Evolutionary conservation across 495 filamentous ascomycete genomes (phyloP), one percentile per base, ranked within the genome.

Genomic region (Penicillium soppii): DNA sequence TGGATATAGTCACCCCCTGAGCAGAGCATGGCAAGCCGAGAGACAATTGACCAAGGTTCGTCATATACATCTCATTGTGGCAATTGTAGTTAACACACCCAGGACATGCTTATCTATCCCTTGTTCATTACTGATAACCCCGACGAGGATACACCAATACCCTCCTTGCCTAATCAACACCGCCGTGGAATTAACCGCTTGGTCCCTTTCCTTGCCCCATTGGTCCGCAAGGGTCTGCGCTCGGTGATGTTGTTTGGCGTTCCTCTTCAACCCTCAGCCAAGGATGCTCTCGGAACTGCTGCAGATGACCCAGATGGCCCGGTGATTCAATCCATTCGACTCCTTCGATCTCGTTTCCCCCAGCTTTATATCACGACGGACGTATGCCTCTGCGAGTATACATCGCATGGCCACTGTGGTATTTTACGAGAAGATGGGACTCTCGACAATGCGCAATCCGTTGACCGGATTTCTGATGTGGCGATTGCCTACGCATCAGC

Each of bases 331-430:
- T 78, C 81, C 16, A 95, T 97, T 67, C 85, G 83, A 15, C 80
- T 95, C 15, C 74, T 98, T 35, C 86, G 91, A 49, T 80, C 85
- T 47, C 71, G 80, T 17, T 96, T 97, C 68, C 94, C 95, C 6
- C 79, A 87, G 30, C 81, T 98, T 39, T 98, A 94, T 69, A 86
- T 98, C 57, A 83, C 86, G 43, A 82, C 86, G 29, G 94, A 98
- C 70, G 94, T 98, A 40, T 97, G 94, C 66, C 85, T 98, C 4
- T 98, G 94, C 77, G 94, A 98, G 69, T 98, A 98, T 71, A 97
- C 94, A 6, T 92, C 89, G n/a, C 94, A 98, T 64, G 94, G 94
- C 37, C 94, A 98, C 73, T 98, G 94, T 66, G 94, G 95, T 37
- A 95, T 98, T 55, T 77, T 97, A 20, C 81, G 89, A 36, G 89